A percentile compares a stretch with the other conserved stretches of the same genome.
These are phyloP conservation scores for Cutaneotrichosporon arboriforme DNA, from an alignment of 1,284 basidiomycete species.

Conservation along the genomic window DNA sequence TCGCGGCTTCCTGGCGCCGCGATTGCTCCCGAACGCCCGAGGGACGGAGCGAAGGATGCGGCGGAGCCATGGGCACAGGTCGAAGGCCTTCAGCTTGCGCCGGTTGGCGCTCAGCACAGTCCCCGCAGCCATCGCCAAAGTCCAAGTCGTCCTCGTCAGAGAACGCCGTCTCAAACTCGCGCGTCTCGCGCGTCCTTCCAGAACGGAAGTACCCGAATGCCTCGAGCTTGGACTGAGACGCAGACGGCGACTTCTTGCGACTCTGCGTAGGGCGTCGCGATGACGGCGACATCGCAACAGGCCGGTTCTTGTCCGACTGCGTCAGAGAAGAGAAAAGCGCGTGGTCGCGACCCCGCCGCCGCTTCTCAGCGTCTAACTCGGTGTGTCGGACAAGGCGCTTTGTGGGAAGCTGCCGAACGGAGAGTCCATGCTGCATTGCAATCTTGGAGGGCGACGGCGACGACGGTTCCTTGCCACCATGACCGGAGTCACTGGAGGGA, in stretches of 20 bases:
- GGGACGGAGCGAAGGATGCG: conserved; percentile 32
- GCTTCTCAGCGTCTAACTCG: background rate
- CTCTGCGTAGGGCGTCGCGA: background rate
- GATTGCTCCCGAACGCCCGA: conserved; percentile 30
- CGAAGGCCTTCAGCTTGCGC: background rate
- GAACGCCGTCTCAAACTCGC: conserved; percentile 26
- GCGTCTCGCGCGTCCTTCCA: background rate
- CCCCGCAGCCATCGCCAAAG: conserved; percentile 18
- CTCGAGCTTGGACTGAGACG: conserved; percentile 30
- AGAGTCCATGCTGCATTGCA: too few species aligned
- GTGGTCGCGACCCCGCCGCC: background rate
- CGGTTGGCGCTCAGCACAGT: background rate
- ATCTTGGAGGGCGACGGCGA: too few species aligned
- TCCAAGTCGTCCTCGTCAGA: conserved; percentile 35
- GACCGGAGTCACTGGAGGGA: too few species aligned
- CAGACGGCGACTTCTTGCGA: background rate
- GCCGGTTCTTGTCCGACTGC: background rate
- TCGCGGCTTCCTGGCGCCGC: conserved; percentile 16
- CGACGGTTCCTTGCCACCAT: too few species aligned
- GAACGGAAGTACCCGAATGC: conserved; percentile 31
- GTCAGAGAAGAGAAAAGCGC: conserved; percentile 6
- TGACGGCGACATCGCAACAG: background rate
- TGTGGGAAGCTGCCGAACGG: background rate
- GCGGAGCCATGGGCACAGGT: conserved; percentile 32
- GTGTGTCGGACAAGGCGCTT: conserved; percentile 6